Evolutionary conservation across 2,329 filamentous ascomycete genomes (phyloP), one percentile per base, ranked within the genome.

Genomic region (Alternaria ethzedia): DNA sequence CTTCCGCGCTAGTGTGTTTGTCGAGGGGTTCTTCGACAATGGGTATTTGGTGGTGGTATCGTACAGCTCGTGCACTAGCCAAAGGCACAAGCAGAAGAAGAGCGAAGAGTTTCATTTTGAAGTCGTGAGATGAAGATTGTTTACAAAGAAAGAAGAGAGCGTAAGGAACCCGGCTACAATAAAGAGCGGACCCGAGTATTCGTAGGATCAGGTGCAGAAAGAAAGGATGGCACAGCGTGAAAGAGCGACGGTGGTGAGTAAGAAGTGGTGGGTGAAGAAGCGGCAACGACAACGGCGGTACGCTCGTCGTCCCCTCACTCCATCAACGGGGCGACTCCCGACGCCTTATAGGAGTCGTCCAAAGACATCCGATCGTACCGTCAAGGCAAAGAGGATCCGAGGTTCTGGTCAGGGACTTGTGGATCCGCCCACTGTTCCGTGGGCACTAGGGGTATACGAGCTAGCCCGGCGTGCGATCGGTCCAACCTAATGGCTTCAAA

Each of bases 1-100:
- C 21, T 54, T 62, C 44, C 30, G 15, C 15, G 28, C 4, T 25
- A 20, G 46, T n/a, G 15, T 28, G 46, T n/a, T 57, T 17, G 25
- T 56, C 12, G 12, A 26, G 32, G 30, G 45, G 28, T 4, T 54
- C 28, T 25, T 26, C 58, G 36, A 32, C 11, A 7, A 63, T 50
- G 13, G 66, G 61, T 54, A 59, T 32, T 20, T 69, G 65, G 26
- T 59, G 57, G 12, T 54, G 57, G n/a, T 54, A 47, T 26, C 20
- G 44, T 11, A 64, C 25, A 13, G 58, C 58, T 12, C 61, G 45
- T 54, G 66, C 64, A 55, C 64, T 62, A 47, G 58, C 59, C 51
- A 68, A 61, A 46, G 66, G 61, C 41, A 61, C 55, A 30, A 61
- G 26, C 25, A 65, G 43, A 32, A 63, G 17, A 49, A 56, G 41